Evolutionary conservation across 2,329 filamentous ascomycete species (phyloP), one percentile per base, ranked within the genome.

Genomic region (Penicillium sp.): DNA sequence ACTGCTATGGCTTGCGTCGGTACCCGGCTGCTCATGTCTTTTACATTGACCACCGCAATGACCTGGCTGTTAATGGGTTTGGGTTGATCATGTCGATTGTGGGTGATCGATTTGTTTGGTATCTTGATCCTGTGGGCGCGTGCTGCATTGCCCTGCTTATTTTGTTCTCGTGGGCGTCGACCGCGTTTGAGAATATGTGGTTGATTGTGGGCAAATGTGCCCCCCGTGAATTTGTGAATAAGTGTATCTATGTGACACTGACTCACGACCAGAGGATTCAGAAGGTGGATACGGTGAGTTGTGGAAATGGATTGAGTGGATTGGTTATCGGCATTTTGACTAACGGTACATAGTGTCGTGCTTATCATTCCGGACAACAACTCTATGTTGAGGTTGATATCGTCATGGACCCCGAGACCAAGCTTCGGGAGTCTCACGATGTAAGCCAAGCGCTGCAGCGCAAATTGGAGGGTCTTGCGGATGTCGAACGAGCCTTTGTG

Each of bases 401-500:
- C 31, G 59, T 61, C 10, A 61, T 61, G 53, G 52, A 56, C 6
- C 56, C 56, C 4, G 56, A 59, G 31, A 49, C 49, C n/a, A 61
- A 50, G 35, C 42, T 61, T 25, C 56, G 57, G 17, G 52, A 59
- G 39, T 59, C 52, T 25, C 56, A 61, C 36, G 59, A 61, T 49
- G 56, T 61, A 41, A 53, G 55, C 15, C 52, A 61, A 47, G 56
- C 48, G 13, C 13, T 61, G 44, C 59, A 61, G 44, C 55, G 53
- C n/a, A 61, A 61, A 31, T 19, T 61, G 25, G 59, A 61, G 43
- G 55, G 53, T 19, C 49, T 59, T 1, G 53, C 53, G 4, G 53
- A 54, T 53, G 53, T 61, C 19, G 59, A 59, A 23, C 44, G 59
- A 6, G 59, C 49, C 10, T 61, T 59, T 25, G 57, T 61, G n/a